These are phyloP conservation scores for Mortierella sp. DNA, from an alignment of 371 early-diverging fungal species.

Conservation along the genomic window DNA sequence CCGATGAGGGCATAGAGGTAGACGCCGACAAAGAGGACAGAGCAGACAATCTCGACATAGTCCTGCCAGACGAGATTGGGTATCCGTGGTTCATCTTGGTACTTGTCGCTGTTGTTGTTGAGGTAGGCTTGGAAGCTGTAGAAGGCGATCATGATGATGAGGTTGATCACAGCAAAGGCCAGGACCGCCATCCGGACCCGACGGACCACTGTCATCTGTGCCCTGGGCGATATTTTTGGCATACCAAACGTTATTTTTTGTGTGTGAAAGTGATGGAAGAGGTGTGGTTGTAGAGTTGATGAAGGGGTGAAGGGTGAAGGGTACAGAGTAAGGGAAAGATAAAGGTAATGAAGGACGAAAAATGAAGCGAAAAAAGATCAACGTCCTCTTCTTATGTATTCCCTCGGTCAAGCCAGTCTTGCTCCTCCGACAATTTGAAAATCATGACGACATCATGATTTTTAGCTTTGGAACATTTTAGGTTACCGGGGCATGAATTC, in stretches of 20 bases:
- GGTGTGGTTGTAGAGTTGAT: neutral
- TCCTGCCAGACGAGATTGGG: neutral
- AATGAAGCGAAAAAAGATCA: neutral
- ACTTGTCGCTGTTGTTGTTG: neutral
- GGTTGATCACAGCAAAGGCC: neutral
- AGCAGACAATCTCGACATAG: neutral
- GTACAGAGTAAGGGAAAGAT: neutral
- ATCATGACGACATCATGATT: conserved; percentile 10
- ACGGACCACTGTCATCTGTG: neutral
- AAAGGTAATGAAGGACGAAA: neutral
- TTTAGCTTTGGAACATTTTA: neutral
- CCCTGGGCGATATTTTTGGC: neutral
- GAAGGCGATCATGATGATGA: neutral
- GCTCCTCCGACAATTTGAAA: neutral
- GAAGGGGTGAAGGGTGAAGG: neutral
- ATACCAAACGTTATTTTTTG: too few relatives aligned
- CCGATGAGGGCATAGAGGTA: neutral
- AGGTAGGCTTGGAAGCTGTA: neutral
- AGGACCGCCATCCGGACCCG: neutral
- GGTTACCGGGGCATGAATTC: neutral
- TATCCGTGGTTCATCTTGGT: neutral
- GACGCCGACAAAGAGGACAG: neutral
- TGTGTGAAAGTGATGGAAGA: neutral
- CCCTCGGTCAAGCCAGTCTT: neutral
- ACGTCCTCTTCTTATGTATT: neutral